phyloP scores from a whole-genome alignment of 495 filamentous ascomycete species.

The Penicillium coffeae region DNA sequence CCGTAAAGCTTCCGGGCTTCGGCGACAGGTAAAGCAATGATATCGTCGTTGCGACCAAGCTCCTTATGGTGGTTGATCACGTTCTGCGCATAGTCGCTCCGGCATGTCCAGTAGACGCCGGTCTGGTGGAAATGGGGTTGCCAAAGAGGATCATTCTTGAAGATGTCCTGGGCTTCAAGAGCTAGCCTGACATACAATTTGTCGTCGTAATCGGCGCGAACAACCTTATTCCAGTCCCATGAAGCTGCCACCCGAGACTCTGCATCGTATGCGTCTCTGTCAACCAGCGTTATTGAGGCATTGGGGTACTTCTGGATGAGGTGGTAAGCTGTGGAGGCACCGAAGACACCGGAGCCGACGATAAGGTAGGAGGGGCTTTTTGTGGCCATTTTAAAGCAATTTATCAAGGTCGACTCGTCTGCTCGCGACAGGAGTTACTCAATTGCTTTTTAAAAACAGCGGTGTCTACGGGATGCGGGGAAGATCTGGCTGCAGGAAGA shows the following conservation, averaged over 20 bases:
- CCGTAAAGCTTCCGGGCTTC: conserved; percentile 43
- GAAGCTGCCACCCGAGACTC: conserved; percentile 51
- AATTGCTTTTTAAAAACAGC: neutral
- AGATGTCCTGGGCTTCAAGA: conserved; percentile 53
- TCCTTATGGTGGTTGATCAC: conserved; percentile 49
- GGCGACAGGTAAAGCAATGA: conserved; percentile 36
- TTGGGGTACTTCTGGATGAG: conserved; percentile 48
- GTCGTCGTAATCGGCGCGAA: conserved; percentile 63
- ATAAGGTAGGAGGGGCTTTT: conserved; percentile 49
- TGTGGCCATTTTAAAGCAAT: conserved; percentile 13
- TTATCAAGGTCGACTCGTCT: neutral
- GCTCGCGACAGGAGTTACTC: neutral
- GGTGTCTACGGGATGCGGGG: neutral
- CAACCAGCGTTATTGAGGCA: conserved; percentile 53
- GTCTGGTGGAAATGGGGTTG: conserved; percentile 53
- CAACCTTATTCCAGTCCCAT: conserved; percentile 65
- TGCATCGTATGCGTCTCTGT: conserved; percentile 47
- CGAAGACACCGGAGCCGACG: conserved; percentile 63
- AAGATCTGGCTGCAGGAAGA: neutral
- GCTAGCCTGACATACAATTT: conserved; percentile 54
- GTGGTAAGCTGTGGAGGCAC: conserved; percentile 60
- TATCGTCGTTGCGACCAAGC: conserved; percentile 38
- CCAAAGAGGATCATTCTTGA: conserved; percentile 51
- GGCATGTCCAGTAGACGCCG: conserved; percentile 48
- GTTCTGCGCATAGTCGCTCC: conserved; percentile 39